Conservation (phyloP, 2,329 filamentous ascomycete species). For the Fusarium sp. region DNA sequence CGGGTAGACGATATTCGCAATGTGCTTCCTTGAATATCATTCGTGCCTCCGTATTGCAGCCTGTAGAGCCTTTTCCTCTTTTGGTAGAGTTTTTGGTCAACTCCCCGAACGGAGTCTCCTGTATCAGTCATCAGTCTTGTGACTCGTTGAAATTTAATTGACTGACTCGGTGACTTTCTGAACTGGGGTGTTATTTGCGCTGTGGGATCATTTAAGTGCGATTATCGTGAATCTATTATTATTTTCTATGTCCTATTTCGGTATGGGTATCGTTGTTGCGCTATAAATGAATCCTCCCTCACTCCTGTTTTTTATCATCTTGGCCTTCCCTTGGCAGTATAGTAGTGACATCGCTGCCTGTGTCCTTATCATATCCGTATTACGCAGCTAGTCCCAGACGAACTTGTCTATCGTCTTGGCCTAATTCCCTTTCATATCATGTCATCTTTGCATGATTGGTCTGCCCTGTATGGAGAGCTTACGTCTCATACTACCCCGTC, state of each 20-base stretch:
- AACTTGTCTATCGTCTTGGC: not conserved
- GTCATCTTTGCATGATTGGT: not conserved
- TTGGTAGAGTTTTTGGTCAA: slow-evolving; percentile 19
- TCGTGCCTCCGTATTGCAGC: slow-evolving; percentile 9
- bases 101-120: slow-evolving; percentile 20
- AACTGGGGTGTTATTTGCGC: too few relatives aligned
- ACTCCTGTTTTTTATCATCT: not conserved
- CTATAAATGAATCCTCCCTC: slow-evolving; percentile 27
- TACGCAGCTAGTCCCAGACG: not conserved
- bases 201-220: too few relatives aligned
- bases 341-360: not conserved
- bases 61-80: not conserved
- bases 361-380: not conserved
- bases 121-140: slow-evolving; percentile 1
- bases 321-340: slow-evolving; percentile 6
- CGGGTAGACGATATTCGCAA: not conserved
- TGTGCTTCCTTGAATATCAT: slow-evolving; percentile 11
- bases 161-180: not conserved
- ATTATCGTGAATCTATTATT: not conserved
- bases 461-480: not conserved
- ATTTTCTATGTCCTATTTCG: slow-evolving; percentile 15
- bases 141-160: not conserved
- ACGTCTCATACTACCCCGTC: not conserved
- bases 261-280: slow-evolving; percentile 37
- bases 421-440: not conserved